Percentiles rank a stretch among this genome's conserved stretches.
phyloP scores from a whole-genome alignment of 192 early-diverging fungal genomes.

The Funneliformis geosporum region DNA sequence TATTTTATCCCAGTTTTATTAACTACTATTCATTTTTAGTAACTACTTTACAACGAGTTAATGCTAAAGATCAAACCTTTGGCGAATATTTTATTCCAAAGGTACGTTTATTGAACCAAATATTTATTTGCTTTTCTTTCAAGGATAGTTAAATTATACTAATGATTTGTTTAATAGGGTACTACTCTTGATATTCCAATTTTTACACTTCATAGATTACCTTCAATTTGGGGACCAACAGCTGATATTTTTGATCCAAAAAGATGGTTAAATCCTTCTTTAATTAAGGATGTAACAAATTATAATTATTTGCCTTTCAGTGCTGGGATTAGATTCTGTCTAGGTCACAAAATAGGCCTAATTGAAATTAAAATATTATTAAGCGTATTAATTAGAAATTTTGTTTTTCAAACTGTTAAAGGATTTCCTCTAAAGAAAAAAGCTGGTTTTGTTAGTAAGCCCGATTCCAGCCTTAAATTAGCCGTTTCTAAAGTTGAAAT shows the following conservation, averaged over 20 bases:
- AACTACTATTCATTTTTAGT: slow-evolving; percentile 23
- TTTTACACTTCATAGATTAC: too few relatives aligned
- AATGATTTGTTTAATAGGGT: too few relatives aligned
- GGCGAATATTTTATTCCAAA: slow-evolving; percentile 53
- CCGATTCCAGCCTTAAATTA: too few relatives aligned
- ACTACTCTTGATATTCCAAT: too few relatives aligned
- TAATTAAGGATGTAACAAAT: slow-evolving; percentile 34
- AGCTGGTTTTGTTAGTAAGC: too few relatives aligned
- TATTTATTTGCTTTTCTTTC: neutral
- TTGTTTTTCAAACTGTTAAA: neutral
- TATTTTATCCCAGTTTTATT: neutral
- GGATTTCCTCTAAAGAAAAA: too few relatives aligned
- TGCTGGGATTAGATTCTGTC: slow-evolving; percentile 54
- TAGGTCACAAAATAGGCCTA: slow-evolving; percentile 55
- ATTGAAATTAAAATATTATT: slow-evolving; percentile 59
- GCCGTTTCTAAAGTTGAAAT: too few relatives aligned
- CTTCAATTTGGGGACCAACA: too few relatives aligned
- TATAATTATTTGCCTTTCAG: slow-evolving; percentile 49
- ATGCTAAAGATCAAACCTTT: slow-evolving; percentile 40
- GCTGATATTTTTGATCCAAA: slow-evolving; percentile 52
- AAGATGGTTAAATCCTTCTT: slow-evolving; percentile 50
- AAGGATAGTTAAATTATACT: neutral
- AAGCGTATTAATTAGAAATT: too few relatives aligned
- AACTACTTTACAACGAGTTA: slow-evolving; percentile 44
- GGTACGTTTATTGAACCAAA: slow-evolving; percentile 33